Evolutionary conservation across 2,329 filamentous ascomycete genomes (phyloP), one percentile per base, ranked within the genome.

Genomic region (Sordariomycetes sp.): DNA sequence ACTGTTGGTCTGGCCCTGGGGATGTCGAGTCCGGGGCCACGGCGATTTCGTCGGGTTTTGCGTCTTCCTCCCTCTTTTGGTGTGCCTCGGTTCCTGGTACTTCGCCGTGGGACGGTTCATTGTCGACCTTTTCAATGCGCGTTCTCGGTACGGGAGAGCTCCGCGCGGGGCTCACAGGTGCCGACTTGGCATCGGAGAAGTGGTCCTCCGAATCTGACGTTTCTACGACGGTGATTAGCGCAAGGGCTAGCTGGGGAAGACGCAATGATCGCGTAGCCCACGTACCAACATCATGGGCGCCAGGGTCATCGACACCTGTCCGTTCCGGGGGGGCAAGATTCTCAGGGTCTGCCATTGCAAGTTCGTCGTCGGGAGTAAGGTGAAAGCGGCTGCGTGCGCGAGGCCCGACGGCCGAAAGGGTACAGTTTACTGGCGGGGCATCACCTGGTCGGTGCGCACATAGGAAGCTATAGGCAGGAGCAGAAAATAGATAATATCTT

Each of bases 161-260:
- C 48, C 69, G 65, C 6, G 69, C 71, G 10, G 71, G 74, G 67
- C 70, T 79, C 63, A 65, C 70, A 59, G 67, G 74, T 59, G 70
- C 77, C 37, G 82, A 85, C 58, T 80, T 80, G 37, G 85, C 84
- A 67, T 88, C 85, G 55, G 81, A 86, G 69, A 86, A 88, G 71
- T 87, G 85, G 63, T 88, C 85, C 53, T 87, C 85, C 32, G 82
- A 86, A 61, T 87, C 85, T 54, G 83, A 85, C 34, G 74, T 75
- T 60, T 80, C 79, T 53, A 25, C 40, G 18, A 35, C 8, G 11
- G n/a, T 3, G 56, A 64, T 72, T 62, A 72, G 68, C 22, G 22
- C 40, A 24, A 14, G 55, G 40, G 46, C 24, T 20, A n/a, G n/a
- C n/a, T n/a, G n/a, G 14, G 10, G 37, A 60, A 63, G 25, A 24